Evolutionary conservation across 1,139 yeast species (phyloP).

Genomic region (Pneumocystis oryctolagi): DNA sequence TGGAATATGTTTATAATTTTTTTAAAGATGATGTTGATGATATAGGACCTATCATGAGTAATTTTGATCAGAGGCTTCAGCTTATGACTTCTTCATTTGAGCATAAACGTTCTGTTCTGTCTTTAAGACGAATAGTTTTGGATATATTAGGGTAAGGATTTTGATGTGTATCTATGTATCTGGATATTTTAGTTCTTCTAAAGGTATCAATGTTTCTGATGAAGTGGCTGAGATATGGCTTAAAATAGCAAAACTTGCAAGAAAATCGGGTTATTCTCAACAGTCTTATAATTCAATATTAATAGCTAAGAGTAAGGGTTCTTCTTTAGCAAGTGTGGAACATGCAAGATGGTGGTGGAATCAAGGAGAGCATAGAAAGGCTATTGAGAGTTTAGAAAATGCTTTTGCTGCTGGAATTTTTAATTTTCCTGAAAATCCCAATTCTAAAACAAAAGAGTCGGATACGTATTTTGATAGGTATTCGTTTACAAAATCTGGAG

Average conservation of each 20-base stretch:
- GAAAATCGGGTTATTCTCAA: constrained; percentile 56
- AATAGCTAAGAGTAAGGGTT: constrained; percentile 41
- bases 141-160: constrained; percentile 10
- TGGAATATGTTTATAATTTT: constrained; percentile 21
- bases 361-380: constrained; percentile 78
- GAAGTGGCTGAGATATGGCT: constrained; percentile 41
- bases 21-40: constrained; percentile 23
- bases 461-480: not conserved
- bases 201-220: not conserved
- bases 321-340: constrained; percentile 50
- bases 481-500: not conserved
- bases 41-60: constrained; percentile 11
- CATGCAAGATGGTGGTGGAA: constrained; percentile 80
- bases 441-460: not conserved
- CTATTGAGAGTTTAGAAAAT: constrained; percentile 50
- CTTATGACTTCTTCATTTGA: constrained; percentile 25
- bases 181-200: constrained; percentile 4
- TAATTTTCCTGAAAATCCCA: constrained; percentile 7
- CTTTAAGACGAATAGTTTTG: constrained; percentile 20
- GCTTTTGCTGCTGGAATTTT: constrained; percentile 22
- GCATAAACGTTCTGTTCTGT: constrained; percentile 25
- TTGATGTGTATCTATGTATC: not conserved
- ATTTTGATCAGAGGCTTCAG: constrained; percentile 23
- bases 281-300: constrained; percentile 61
- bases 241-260: constrained; percentile 47